A percentile compares a stretch with the other conserved stretches of the same genome.
These are phyloP conservation scores for Aegilops umbellulata DNA, from an alignment of 176 grass and related monocot species.

Conservation along the genomic window DNA sequence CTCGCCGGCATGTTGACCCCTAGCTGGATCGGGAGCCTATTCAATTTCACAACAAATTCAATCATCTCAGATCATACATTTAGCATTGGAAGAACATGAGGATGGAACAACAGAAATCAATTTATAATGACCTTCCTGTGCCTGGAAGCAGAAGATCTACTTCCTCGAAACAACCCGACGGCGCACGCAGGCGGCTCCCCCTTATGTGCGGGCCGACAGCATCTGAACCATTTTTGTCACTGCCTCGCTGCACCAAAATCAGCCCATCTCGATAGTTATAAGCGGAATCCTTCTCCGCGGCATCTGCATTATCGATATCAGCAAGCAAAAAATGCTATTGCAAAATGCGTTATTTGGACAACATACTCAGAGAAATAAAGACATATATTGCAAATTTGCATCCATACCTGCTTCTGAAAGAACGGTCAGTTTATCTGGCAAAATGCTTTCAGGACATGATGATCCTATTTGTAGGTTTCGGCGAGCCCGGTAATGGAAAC, in stretches of 20 bases:
- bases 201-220: conserved; percentile 85
- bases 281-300: conserved; percentile 62
- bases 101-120: not conserved
- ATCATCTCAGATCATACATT: not conserved
- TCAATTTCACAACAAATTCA: conserved; percentile 23
- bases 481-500: conserved; percentile 93
- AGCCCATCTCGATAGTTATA: conserved; percentile 63
- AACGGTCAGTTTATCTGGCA: conserved; percentile 57
- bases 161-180: conserved; percentile 84
- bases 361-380: not conserved
- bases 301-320: conserved; percentile 43
- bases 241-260: conserved; percentile 72
- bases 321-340: not conserved
- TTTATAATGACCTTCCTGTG: conserved; percentile 64
- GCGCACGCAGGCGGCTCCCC: conserved; percentile 73
- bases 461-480: conserved; percentile 55
- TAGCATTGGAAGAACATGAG: not conserved
- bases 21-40: conserved; percentile 93
- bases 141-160: conserved; percentile 99
- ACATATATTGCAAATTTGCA: not conserved
- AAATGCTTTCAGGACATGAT: conserved; percentile 41
- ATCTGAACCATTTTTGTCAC: conserved; percentile 59
- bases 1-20: conserved; percentile 99
- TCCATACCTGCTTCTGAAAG: conserved; percentile 71
- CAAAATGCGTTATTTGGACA: not conserved